Base-by-base conservation (phyloP, 2,329 filamentous ascomycete genomes). In the Neonectria hederae region DNA sequence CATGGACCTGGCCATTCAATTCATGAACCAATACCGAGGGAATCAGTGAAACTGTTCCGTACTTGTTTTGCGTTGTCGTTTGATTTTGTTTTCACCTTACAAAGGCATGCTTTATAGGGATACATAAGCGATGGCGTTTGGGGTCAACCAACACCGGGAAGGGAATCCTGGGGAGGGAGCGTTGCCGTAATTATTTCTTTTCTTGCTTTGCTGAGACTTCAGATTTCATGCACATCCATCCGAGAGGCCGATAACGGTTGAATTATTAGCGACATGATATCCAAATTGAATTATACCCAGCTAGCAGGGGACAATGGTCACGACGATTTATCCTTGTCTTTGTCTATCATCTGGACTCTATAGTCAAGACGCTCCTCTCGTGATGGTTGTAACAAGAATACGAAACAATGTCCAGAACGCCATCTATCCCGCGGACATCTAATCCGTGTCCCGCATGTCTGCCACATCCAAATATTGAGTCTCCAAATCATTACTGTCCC, bases 1-100 rank as follows among this genome's bases (percentile, higher is more conserved):
- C 10, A 87, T 93, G 65, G 92, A 97, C 64, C 90, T 97, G 76
- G 92, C 92, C n/a, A 86, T 92, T 24, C 84, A 87, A 59, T 85
- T 97, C 55, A 86, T 97, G 82, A 89, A 91, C 70, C 84, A 88
- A 59, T 85, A 83, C 63, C 83, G 76, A 72, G 71, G 72, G 59
- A 69, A 60, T 53, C 69, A 71, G 68, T 75, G 52, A 76, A 22
- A 3, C 35, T 28, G 38, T 54, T 58, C 38, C 22, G 32, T 49
- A 62, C 51, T 55, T 65, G 45, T 55, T 56, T 58, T 55, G 46
- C 48, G 22, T 30, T n/a, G 57, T 54, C 55, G 9, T 59, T 61
- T n/a, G n/a, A n/a, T 59, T 26, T 45, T 49, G 62, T 45, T 43
- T 61, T 62, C 59, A 69, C 66, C 19, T 45, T 51, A 54, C 11